phyloP scores from a whole-genome alignment of 2,329 filamentous ascomycete species.

The Fusarium mundagurra region DNA sequence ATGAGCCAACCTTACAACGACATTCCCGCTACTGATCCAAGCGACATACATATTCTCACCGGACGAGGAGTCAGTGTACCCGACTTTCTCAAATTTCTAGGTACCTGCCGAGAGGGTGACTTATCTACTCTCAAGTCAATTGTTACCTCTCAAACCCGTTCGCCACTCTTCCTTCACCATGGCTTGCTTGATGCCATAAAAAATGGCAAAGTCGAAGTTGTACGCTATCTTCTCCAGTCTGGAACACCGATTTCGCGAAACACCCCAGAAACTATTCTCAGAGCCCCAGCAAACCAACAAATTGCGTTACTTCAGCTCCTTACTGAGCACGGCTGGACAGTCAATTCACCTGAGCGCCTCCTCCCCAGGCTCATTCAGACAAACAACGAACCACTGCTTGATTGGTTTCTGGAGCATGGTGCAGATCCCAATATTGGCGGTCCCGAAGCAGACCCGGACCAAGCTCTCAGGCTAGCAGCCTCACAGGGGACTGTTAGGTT shows the following conservation, averaged over 20 bases:
- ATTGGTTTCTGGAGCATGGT: slow-evolving; percentile 33
- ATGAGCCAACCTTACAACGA: background rate
- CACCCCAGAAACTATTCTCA: slow-evolving; percentile 4
- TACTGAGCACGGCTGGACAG: slow-evolving; percentile 17
- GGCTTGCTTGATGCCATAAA: background rate
- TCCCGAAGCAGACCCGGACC: slow-evolving; percentile 7
- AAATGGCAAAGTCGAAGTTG: slow-evolving; percentile 16
- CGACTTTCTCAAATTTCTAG: background rate
- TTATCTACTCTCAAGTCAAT: background rate
- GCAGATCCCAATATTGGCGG: slow-evolving; percentile 34
- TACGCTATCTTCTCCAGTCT: slow-evolving; percentile 6
- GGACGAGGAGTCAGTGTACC: background rate
- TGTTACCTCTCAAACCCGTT: background rate
- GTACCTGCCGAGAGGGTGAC: slow-evolving; percentile 14
- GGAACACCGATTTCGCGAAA: slow-evolving; percentile 26
- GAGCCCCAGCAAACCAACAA: slow-evolving; percentile 1
- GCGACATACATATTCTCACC: background rate
- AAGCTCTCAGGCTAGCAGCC: slow-evolving; percentile 26
- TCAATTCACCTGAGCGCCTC: slow-evolving; percentile 17
- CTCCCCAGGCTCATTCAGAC: slow-evolving; percentile 6
- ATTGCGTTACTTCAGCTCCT: slow-evolving; percentile 21
- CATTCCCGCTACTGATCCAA: background rate
- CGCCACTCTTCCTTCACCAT: background rate
- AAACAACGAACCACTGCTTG: slow-evolving; percentile 5
- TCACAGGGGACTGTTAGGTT: slow-evolving; percentile 1